Evolutionary conservation across 2,329 filamentous ascomycete genomes (phyloP).

Genomic region (Venturia effusa): DNA sequence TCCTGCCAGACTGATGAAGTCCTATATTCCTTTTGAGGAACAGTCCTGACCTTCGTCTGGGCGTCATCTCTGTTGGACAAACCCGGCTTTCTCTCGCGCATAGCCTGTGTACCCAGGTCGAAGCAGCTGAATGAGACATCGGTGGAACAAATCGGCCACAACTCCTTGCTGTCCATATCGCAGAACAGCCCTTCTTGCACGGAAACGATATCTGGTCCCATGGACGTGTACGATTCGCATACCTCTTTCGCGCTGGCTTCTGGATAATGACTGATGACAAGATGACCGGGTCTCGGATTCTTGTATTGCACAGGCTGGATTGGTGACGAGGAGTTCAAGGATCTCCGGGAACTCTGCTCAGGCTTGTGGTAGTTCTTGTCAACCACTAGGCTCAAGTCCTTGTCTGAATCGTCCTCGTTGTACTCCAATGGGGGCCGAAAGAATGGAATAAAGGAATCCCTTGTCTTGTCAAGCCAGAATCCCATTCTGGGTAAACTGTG

Average conservation of each 20-base stretch:
- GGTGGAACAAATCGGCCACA: not conserved
- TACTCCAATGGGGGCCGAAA: not conserved
- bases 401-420: not conserved
- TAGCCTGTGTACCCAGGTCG: not conserved
- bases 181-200: not conserved
- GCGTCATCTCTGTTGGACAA: not conserved
- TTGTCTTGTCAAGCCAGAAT: not conserved
- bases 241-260: not conserved
- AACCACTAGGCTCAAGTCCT: not conserved
- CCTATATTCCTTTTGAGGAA: not conserved
- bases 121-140: not conserved
- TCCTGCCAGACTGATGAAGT: not conserved
- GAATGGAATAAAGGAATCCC: not conserved
- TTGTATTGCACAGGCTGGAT: not conserved
- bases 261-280: not conserved
- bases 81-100: not conserved
- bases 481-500: not conserved
- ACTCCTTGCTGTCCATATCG: not conserved
- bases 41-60: not conserved
- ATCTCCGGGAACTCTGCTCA: not conserved
- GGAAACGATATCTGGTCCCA: constrained; percentile 2
- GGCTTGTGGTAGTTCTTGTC: not conserved
- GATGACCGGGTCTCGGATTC: not conserved
- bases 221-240: not conserved
- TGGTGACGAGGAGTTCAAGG: not conserved